Conservation (phyloP, 1,139 yeast genomes). For the Nadsonia commutata region DNA sequence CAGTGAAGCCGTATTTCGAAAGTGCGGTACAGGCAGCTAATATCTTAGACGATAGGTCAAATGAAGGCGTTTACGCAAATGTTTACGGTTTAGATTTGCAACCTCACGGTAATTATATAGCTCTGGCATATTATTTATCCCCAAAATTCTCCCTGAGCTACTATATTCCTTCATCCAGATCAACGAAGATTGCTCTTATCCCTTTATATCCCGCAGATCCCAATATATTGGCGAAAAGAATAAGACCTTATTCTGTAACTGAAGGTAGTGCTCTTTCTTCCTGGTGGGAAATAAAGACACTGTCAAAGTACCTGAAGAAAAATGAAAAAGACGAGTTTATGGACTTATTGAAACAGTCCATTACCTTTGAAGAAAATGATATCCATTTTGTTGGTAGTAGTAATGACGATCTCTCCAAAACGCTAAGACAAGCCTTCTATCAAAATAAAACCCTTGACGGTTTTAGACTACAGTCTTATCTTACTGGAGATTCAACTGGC, state of each 20-base stretch:
- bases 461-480: neutral
- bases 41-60: neutral
- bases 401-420: neutral
- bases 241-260: neutral
- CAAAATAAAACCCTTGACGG: neutral
- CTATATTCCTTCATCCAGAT: neutral
- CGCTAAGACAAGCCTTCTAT: neutral
- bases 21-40: neutral
- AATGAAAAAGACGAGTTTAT: neutral
- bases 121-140: neutral
- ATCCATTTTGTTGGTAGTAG: no score
- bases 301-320: neutral
- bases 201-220: neutral
- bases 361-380: neutral
- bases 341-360: neutral
- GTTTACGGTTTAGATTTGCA: neutral
- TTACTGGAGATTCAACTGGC: neutral
- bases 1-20: neutral
- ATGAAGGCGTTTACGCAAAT: neutral
- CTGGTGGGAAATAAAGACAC: neutral
- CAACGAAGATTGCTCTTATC: neutral
- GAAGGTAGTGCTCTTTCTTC: neutral
- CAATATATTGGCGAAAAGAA: neutral
- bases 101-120: neutral
- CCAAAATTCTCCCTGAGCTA: neutral